These are phyloP conservation scores for Aspergillus flavus DNA, from an alignment of 2,329 filamentous ascomycete genomes.

Conservation along the genomic window DNA sequence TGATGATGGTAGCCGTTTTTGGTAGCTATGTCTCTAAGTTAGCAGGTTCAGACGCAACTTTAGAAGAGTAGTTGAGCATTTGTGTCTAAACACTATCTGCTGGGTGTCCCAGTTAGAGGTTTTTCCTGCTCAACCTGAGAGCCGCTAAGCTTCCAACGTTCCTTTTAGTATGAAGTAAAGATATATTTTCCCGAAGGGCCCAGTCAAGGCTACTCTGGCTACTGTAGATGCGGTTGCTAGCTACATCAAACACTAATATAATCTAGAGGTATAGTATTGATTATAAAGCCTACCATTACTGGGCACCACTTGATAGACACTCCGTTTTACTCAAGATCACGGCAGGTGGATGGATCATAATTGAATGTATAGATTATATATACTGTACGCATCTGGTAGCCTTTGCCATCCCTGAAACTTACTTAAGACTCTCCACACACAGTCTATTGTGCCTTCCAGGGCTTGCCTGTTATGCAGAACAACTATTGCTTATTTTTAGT, in stretches of 20 bases:
- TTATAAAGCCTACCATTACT: no score
- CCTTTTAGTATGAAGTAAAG: no score
- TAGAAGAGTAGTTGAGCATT: not conserved
- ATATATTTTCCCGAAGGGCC: not conserved
- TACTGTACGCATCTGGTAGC: not conserved
- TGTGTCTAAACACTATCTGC: not conserved
- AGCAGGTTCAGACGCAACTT: not conserved
- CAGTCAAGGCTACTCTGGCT: not conserved
- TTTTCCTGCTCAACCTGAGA: not conserved
- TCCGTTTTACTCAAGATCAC: not conserved
- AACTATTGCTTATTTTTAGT: not conserved
- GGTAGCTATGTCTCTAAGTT: no score
- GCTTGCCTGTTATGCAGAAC: not conserved
- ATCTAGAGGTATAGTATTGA: not conserved
- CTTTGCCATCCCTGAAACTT: not conserved
- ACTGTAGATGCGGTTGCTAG: not conserved
- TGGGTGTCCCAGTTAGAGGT: not conserved
- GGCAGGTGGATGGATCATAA: not conserved
- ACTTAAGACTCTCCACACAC: not conserved
- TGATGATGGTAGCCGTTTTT: no score
- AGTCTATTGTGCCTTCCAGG: no score
- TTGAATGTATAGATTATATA: not conserved
- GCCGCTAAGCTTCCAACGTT: not conserved
- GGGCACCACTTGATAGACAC: not conserved
- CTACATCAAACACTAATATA: not conserved